Base-by-base conservation (phyloP, 352 stramenopile species). In the Saprolegnia diclina region DNA sequence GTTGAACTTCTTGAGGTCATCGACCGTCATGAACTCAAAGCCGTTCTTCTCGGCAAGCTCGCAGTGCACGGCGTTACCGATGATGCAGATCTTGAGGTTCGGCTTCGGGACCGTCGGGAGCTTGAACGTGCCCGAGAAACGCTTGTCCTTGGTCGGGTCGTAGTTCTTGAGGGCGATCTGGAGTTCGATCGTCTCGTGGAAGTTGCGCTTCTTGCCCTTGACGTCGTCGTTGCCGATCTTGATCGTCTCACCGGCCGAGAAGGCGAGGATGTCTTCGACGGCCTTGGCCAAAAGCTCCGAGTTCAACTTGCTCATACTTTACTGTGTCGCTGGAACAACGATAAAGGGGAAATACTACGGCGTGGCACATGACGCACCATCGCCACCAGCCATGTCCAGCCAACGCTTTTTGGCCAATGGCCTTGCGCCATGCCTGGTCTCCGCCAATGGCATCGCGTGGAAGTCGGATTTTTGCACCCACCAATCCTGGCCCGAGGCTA, bases 1-100 rank as follows among this genome's bases (percentile, higher is more conserved):
- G 97, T 99, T 99, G 76, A 99, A 98, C 83, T 99, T 99, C 89
- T 99, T 99, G 40, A 99, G 80, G 79, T 99, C 97, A 75, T 99
- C 97, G 71, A 99, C 96, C 71, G 88, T 98, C 96, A 99, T 99
- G 86, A 90, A 95, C 74, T 99, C 94, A 63, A 98, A 94, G 75
- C 96, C 96, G 62, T 98, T 94, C 80, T 98, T 96, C 81, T 99
- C 96, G 66, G 96, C 97, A 81, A 99, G 89, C 77, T 99, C 96
- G 74, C 95, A 99, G 82, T 99, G 97, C 38, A 97, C 90, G 73
- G 97, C 97, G 79, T 99, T 99, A 84, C 96, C 97, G 67, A 99
- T 91, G 75, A 99, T 94, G 81, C 97, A 99, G 74, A 98, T 97
- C 80, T 97, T 98, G 75, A 98, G 90, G 79, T 96, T 94, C 44